phyloP scores from a whole-genome alignment of 1,139 yeast genomes.

The Saccharomyces pastorianus region DNA sequence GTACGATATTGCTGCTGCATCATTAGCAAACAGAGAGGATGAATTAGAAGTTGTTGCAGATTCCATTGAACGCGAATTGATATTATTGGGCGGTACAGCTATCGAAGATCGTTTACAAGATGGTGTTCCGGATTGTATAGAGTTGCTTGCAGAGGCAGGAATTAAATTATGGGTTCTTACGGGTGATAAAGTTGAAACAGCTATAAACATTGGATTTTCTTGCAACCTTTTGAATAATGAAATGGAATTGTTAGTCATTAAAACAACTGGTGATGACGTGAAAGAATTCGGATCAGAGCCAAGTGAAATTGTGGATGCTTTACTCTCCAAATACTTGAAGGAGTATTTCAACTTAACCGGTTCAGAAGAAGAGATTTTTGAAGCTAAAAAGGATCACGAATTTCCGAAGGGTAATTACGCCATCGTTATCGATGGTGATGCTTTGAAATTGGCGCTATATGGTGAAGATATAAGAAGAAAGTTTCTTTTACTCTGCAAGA shows the following conservation, averaged over 20 bases:
- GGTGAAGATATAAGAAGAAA: constrained; percentile 52
- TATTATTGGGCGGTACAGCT: constrained; percentile 89
- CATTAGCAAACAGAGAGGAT: constrained; percentile 70
- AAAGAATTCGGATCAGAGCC: constrained; percentile 33
- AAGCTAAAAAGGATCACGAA: constrained; percentile 64
- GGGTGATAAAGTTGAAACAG: constrained; percentile 96
- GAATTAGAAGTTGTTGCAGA: constrained; percentile 73
- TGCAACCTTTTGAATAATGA: constrained; percentile 81
- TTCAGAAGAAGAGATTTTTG: constrained; percentile 43
- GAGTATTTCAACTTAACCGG: constrained; percentile 62
- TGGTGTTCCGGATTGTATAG: constrained; percentile 93
- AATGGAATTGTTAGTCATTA: constrained; percentile 76
- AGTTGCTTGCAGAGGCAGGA: constrained; percentile 79
- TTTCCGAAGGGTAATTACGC: constrained; percentile 77
- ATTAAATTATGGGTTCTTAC: constrained; percentile 94
- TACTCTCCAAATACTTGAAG: constrained; percentile 52
- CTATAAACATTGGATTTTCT: constrained; percentile 93
- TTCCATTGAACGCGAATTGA: constrained; percentile 64
- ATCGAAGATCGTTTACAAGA: constrained; percentile 92
- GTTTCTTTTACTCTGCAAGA: constrained; percentile 80
- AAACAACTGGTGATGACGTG: constrained; percentile 40
- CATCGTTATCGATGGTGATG: constrained; percentile 88
- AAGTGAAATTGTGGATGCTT: constrained; percentile 41
- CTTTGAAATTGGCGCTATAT: constrained; percentile 62
- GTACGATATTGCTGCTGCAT: constrained; percentile 69